Evolutionary conservation across 73 alveolate genomes (phyloP), one percentile per base, ranked within the genome.

Genomic region (Paramecium tetraurelia): DNA sequence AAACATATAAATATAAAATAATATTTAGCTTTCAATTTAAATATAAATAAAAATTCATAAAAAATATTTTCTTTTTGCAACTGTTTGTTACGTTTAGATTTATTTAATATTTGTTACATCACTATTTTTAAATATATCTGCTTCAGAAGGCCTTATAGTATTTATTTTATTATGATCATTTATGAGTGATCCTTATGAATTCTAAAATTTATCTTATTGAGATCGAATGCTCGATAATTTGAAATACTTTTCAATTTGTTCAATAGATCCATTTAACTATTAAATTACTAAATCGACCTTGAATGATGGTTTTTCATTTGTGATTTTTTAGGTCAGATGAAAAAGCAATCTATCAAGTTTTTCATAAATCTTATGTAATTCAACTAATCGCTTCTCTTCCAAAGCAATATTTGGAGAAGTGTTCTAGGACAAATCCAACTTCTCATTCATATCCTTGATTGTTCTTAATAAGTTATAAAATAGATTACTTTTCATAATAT

Each of bases 1-100:
- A 2, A 41, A 4, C 0, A 2, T 1, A 41, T 8, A 41, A n/a
- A 48, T 12, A 12, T 12, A 5, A 48, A 48, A 14, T 11, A 14
- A 4, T 27, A 4, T 11, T 12, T 14, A 14, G 12, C 10, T 5
- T 40, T 40, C 48, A 40, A 12, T 1, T 53, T 18, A n/a, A n/a
- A n/a, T 53, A 18, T 16, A 53, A 53, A 53, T 53, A 53, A 18
- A 18, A 18, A 68, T 68, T 72, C 86, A 72, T 72, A 72, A 14
- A 72, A 36, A 72, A 72, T 72, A 72, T 35, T 72, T 72, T 40
- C 86, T 72, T 72, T 72, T 72, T 35, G 46, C 86, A 1, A 72
- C 86, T 4, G 86, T 72, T 40, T 72, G 31, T 21, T 72, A 72
- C 0, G 86, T 33, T 38, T 72, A 18, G 16, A 72, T 72, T 72